Conservation (phyloP, 1,284 basidiomycete genomes). For the Cutaneotrichosporon cutaneum region DNA sequence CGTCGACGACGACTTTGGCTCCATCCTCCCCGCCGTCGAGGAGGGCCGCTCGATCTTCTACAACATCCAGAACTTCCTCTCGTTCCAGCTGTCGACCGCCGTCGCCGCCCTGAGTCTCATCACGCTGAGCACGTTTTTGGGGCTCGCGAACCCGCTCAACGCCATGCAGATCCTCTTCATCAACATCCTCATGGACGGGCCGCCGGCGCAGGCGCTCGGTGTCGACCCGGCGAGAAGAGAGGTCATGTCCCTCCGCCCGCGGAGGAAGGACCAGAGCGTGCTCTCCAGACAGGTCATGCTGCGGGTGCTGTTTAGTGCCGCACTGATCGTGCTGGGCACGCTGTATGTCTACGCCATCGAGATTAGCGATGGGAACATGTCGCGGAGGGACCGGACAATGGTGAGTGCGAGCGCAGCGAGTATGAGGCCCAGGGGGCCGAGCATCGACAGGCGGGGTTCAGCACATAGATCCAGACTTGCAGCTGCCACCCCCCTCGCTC, state of each 20-base stretch:
- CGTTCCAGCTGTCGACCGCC: constrained; percentile 95
- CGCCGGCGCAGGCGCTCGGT: constrained; percentile 90
- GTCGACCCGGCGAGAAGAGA: constrained; percentile 92
- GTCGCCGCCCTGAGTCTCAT: constrained; percentile 93
- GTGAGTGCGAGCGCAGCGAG: constrained; percentile 55
- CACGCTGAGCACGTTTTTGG: constrained; percentile 85
- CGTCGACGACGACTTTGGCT: constrained; percentile 95
- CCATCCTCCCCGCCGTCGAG: constrained; percentile 89
- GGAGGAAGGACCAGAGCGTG: constrained; percentile 84
- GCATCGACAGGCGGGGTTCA: too few relatives aligned
- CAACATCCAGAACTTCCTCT: constrained; percentile 97
- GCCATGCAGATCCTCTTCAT: constrained; percentile 99
- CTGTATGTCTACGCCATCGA: constrained; percentile 83
- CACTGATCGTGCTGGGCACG: constrained; percentile 84
- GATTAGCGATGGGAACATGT: constrained; percentile 75
- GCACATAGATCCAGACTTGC: too few relatives aligned
- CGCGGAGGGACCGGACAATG: constrained; percentile 88
- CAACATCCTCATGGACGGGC: constrained; percentile 99
- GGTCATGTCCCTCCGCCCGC: constrained; percentile 83
- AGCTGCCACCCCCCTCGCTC: not conserved
- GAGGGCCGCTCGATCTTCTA: constrained; percentile 98
- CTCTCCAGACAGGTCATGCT: constrained; percentile 70
- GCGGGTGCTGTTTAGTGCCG: constrained; percentile 84
- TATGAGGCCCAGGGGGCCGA: not conserved
- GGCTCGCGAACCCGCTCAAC: constrained; percentile 87